phyloP scores from a whole-genome alignment of 2,329 filamentous ascomycete genomes.

The Aureobasidium musti region DNA sequence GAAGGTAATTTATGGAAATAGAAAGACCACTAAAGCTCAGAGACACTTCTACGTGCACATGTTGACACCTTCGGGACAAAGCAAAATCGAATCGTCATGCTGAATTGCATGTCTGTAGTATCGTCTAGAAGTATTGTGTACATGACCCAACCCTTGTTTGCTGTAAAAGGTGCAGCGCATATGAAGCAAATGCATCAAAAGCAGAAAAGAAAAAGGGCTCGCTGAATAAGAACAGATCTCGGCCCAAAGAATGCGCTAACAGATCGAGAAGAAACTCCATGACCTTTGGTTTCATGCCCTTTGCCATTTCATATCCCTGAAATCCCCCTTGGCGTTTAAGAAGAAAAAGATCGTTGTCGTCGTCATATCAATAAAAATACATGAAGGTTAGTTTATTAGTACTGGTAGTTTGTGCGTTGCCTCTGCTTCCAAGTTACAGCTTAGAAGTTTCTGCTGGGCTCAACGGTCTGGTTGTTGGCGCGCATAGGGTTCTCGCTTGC shows the following conservation, averaged over 20 bases:
- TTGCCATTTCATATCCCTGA: background rate
- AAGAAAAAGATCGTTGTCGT: background rate
- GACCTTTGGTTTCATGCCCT: background rate
- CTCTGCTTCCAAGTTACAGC: background rate
- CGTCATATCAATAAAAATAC: slow-evolving; percentile 19
- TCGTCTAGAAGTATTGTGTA: background rate
- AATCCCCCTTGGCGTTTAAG: background rate
- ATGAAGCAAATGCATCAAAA: background rate
- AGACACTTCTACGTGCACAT: too few relatives aligned
- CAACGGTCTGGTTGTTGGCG: slow-evolving; percentile 13
- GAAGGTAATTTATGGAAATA: too few relatives aligned
- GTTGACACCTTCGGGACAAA: too few relatives aligned
- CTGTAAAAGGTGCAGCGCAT: background rate
- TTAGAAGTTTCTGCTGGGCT: slow-evolving; percentile 33
- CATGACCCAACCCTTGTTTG: background rate
- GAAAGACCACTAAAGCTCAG: too few relatives aligned
- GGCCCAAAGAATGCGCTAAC: background rate
- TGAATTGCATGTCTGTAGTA: background rate
- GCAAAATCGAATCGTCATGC: too few relatives aligned
- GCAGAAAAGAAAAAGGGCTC: background rate
- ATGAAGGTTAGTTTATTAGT: slow-evolving; percentile 27
- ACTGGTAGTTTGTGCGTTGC: background rate
- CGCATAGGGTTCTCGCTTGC: slow-evolving; percentile 35
- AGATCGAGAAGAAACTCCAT: background rate
- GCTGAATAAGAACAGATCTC: background rate